phyloP scores from a whole-genome alignment of 1,284 basidiomycete genomes.

The Ustilago lituana region DNA sequence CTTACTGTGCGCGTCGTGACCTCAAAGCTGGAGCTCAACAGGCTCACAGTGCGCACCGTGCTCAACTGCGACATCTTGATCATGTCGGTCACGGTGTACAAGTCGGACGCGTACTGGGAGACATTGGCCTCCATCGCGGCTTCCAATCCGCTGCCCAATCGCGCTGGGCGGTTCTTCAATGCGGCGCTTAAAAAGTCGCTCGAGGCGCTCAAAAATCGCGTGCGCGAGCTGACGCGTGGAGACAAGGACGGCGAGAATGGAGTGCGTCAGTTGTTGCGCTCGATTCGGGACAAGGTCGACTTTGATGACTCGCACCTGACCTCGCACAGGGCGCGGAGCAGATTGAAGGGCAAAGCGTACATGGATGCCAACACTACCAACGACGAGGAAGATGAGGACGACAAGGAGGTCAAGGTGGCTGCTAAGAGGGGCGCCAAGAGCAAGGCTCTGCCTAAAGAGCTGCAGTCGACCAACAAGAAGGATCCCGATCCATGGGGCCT shows the following conservation, averaged over 20 bases:
- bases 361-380: conserved; percentile 41
- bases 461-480: conserved; percentile 30
- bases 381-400: conserved; percentile 71
- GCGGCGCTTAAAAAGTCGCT: conserved; percentile 49
- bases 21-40: conserved; percentile 78
- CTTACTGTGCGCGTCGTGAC: conserved; percentile 79
- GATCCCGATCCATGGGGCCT: conserved; percentile 75
- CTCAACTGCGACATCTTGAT: conserved; percentile 86
- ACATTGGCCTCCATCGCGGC: conserved; percentile 47
- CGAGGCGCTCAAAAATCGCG: conserved; percentile 48
- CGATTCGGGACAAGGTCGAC: conserved; percentile 33
- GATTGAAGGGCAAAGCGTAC: conserved; percentile 52
- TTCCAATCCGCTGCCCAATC: conserved; percentile 48
- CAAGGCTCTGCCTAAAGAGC: conserved; percentile 64
- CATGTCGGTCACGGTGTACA: conserved; percentile 85
- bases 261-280: conserved; percentile 19
- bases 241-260: no score
- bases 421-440: conserved; percentile 43
- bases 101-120: conserved; percentile 67
- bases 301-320: conserved; percentile 51
- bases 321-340: conserved; percentile 41
- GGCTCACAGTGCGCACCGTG: conserved; percentile 78
- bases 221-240: conserved; percentile 42
- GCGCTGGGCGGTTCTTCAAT: conserved; percentile 56
- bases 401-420: conserved; percentile 65